These are phyloP conservation scores for Trichosporon asahii DNA, from an alignment of 1,284 basidiomycete species.

Conservation along the genomic window DNA sequence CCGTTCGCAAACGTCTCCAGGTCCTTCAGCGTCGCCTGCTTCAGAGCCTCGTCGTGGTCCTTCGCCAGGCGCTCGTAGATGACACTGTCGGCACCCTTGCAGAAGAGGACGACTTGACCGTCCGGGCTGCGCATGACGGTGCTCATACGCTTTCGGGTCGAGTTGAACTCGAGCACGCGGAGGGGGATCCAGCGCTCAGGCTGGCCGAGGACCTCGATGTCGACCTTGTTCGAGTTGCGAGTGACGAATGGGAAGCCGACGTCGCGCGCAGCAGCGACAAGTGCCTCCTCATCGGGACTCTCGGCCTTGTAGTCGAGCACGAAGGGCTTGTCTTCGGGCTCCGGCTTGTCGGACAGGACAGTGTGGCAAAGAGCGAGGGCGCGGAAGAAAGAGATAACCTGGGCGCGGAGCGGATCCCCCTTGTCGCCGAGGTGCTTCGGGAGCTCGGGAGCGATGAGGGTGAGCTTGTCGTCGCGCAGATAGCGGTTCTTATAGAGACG, in stretches of 20 bases:
- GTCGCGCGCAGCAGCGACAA: slow-evolving; percentile 87
- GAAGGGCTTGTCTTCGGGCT: slow-evolving; percentile 63
- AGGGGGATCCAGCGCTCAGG: slow-evolving; percentile 75
- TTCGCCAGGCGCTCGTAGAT: slow-evolving; percentile 78
- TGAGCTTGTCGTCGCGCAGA: slow-evolving; percentile 73
- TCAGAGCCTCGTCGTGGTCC: slow-evolving; percentile 70
- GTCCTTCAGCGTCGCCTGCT: slow-evolving; percentile 74
- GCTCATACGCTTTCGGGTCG: slow-evolving; percentile 89
- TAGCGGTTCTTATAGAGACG: slow-evolving; percentile 86
- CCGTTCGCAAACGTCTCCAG: slow-evolving; percentile 92
- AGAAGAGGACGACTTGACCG: slow-evolving; percentile 76
- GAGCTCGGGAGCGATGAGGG: slow-evolving; percentile 80
- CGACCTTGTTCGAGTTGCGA: slow-evolving; percentile 69
- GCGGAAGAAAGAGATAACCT: slow-evolving; percentile 81
- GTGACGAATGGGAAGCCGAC: slow-evolving; percentile 86
- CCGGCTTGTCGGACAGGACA: slow-evolving; percentile 70
- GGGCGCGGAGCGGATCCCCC: slow-evolving; percentile 61
- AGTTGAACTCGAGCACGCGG: slow-evolving; percentile 87
- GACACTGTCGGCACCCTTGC: slow-evolving; percentile 95
- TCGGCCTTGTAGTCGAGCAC: slow-evolving; percentile 89
- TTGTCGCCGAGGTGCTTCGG: slow-evolving; percentile 70
- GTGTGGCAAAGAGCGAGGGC: slow-evolving; percentile 89
- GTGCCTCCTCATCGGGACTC: slow-evolving; percentile 82
- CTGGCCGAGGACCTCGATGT: slow-evolving; percentile 89
- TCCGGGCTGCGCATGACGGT: slow-evolving; percentile 79